Percentiles rank a stretch among this genome's conserved stretches.
Conservation (phyloP, 202 grass and related monocot species). For the Bolboschoenoplectus hybrid region DNA sequence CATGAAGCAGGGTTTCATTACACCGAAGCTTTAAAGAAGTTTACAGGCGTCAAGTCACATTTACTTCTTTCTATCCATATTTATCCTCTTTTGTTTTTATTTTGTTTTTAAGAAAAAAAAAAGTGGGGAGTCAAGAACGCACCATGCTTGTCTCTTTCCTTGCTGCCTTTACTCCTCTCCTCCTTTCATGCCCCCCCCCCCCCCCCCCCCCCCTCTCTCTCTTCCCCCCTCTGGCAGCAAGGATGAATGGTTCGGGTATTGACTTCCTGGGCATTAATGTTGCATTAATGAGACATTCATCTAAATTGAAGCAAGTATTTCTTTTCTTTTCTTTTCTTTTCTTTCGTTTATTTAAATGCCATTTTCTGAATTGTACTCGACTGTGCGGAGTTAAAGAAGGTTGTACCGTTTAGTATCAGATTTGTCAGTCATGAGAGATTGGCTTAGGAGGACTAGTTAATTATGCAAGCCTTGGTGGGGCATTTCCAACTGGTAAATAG, state of each 20-base stretch:
- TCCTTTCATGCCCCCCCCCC: background rate
- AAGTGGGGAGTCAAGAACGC: constrained; percentile 98
- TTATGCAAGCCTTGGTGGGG: constrained; percentile 11
- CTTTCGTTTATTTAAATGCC: background rate
- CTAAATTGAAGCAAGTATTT: constrained; percentile 39
- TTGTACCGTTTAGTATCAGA: background rate
- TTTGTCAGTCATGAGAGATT: background rate
- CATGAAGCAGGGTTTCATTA: constrained; percentile 46
- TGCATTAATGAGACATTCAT: constrained; percentile 75
- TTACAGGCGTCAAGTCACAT: constrained; percentile 50
- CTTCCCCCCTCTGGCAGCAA: constrained; percentile 44
- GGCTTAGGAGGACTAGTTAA: background rate
- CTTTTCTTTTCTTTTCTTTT: background rate
- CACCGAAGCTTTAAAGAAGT: constrained; percentile 43
- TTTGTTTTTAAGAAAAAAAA: constrained; percentile 45
- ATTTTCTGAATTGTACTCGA: constrained; percentile 32
- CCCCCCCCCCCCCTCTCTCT: constrained; percentile 2
- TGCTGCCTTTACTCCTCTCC: constrained; percentile 41
- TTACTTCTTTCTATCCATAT: constrained; percentile 47
- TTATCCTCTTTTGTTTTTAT: constrained; percentile 39
- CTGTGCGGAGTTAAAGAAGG: background rate
- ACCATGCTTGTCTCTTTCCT: constrained; percentile 82
- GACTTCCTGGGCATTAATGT: constrained; percentile 89
- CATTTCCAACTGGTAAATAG: constrained; percentile 21
- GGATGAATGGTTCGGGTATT: constrained; percentile 98